phyloP scores from a whole-genome alignment of 768 basidiomycete species.

The Phlebiopsis flavidoalba region DNA sequence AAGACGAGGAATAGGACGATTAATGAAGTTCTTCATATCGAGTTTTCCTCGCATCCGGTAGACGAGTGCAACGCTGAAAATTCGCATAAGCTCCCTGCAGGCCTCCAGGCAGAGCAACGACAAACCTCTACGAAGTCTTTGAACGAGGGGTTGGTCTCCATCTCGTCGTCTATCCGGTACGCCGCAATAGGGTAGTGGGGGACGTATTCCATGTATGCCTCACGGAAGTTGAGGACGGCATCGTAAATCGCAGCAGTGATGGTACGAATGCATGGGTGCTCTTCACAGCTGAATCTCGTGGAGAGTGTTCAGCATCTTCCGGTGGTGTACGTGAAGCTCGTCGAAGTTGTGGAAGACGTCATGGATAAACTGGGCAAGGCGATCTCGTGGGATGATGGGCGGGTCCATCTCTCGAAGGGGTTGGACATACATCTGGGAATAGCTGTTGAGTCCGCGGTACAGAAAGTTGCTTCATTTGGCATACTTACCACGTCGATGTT shows the following conservation, averaged over 20 bases:
- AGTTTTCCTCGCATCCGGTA: slow-evolving; percentile 75
- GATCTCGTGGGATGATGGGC: slow-evolving; percentile 69
- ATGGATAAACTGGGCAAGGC: slow-evolving; percentile 68
- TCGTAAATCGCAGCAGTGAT: slow-evolving; percentile 84
- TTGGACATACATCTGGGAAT: slow-evolving; percentile 68
- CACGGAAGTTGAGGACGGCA: slow-evolving; percentile 88
- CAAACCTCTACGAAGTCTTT: slow-evolving; percentile 76
- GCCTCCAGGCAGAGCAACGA: slow-evolving; percentile 10
- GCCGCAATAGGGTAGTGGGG: slow-evolving; percentile 92
- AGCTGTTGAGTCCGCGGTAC: neutral
- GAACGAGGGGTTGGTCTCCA: slow-evolving; percentile 76
- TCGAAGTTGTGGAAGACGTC: slow-evolving; percentile 89
- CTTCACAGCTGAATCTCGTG: slow-evolving; percentile 85
- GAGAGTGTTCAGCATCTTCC: slow-evolving; percentile 70
- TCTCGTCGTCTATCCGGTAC: slow-evolving; percentile 83
- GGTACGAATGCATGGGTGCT: slow-evolving; percentile 73
- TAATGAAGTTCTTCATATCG: slow-evolving; percentile 92
- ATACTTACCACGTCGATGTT: slow-evolving; percentile 67
- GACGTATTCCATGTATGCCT: slow-evolving; percentile 90
- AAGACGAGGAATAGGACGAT: slow-evolving; percentile 85
- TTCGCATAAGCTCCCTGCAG: neutral
- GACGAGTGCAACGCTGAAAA: slow-evolving; percentile 44
- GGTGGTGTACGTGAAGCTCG: slow-evolving; percentile 72
- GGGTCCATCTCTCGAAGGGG: slow-evolving; percentile 70
- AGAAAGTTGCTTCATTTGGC: neutral